A percentile compares a stretch with the other conserved stretches of the same genome.
These are phyloP conservation scores for Zalaria sp. DNA, from an alignment of 2,329 filamentous ascomycete species.

Conservation along the genomic window DNA sequence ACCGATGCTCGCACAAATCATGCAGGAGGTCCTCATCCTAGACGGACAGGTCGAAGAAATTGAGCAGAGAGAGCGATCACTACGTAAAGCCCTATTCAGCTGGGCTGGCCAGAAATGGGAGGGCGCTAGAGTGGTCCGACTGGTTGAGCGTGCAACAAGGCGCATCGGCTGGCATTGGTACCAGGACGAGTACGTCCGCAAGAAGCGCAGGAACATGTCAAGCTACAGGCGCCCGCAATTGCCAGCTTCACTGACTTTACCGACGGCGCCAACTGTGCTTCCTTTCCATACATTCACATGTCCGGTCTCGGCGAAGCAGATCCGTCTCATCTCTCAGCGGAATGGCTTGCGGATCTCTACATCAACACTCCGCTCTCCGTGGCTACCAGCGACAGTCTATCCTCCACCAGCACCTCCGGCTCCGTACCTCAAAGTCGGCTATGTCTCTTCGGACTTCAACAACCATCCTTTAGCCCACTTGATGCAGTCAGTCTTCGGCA, in stretches of 20 bases:
- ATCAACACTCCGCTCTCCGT: slow-evolving; percentile 72
- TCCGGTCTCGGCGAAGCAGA: slow-evolving; percentile 78
- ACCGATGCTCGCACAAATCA: slow-evolving; percentile 24
- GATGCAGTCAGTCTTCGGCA: slow-evolving; percentile 96
- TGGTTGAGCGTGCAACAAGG: slow-evolving; percentile 74
- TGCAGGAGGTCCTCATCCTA: slow-evolving; percentile 30
- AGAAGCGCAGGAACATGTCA: slow-evolving; percentile 39
- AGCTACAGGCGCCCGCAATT: slow-evolving; percentile 61
- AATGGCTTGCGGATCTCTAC: slow-evolving; percentile 89
- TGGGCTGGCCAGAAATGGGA: slow-evolving; percentile 74
- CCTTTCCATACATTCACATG: slow-evolving; percentile 98
- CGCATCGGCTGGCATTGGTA: slow-evolving; percentile 77
- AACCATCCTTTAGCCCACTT: slow-evolving; percentile 93
- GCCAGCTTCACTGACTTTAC: slow-evolving; percentile 59
- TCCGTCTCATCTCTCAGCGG: slow-evolving; percentile 85
- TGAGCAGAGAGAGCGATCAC: slow-evolving; percentile 21
- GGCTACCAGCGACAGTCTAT: slow-evolving; percentile 71
- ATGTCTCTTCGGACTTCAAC: slow-evolving; percentile 97
- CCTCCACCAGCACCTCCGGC: slow-evolving; percentile 71
- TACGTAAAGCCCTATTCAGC: slow-evolving; percentile 22
- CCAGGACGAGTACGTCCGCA: slow-evolving; percentile 58
- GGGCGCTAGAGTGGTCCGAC: slow-evolving; percentile 67
- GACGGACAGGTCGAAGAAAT: slow-evolving; percentile 16
- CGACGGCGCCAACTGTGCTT: slow-evolving; percentile 81
- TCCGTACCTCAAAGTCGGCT: slow-evolving; percentile 80